Base-by-base conservation (phyloP, 225 moss, liverwort and hornwort genomes). In the Sphagnum tenellum region DNA sequence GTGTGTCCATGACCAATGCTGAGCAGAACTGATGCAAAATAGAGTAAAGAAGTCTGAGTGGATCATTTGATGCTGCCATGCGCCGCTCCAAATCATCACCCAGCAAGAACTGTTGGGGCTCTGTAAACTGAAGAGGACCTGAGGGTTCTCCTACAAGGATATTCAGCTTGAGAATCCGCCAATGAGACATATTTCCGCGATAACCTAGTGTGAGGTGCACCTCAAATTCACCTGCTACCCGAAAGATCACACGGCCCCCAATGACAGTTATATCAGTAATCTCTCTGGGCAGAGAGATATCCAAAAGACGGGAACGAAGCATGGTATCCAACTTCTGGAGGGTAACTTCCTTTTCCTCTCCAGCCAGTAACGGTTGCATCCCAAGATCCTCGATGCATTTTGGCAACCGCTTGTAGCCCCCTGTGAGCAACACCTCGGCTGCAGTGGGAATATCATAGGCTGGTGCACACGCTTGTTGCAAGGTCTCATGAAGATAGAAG, bases 391-490 rank as follows among this genome's bases (percentile, higher is more conserved):
- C 93, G 58, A 98, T 80, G 56, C 93, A 98, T 81, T 93, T 90
- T 68, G 98, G 98, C 73, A 98, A 77, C 57, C 93, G 85, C 52
- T 72, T 74, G 57, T 93, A 93, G 66, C 73, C 84, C 47, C 98
- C 98, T 51, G 86, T 87, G 50, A 93, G 90, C 77, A 98, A 75
- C 59, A 92, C 83, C 72, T 93, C 89, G 67, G 98, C 82, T 57
- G 93, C 90, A 67, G 92, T 81, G 29, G 90, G 87, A 64, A 98
- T 82, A 62, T 98, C 98, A 72, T 98, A 98, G 8, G 93, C 71
- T 64, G 98, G 98, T 57, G 93, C 93, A 53, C 93, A 87, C 44
- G 98, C 90, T 79, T 98, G 93, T 73, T 93, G 93, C 81, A 98
- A 75, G 46, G 90, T 92, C 71, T 98, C 98, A 59, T 98, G 98